These are phyloP conservation scores for Microdochium bolleyi DNA, from an alignment of 2,329 filamentous ascomycete genomes.

Conservation along the genomic window DNA sequence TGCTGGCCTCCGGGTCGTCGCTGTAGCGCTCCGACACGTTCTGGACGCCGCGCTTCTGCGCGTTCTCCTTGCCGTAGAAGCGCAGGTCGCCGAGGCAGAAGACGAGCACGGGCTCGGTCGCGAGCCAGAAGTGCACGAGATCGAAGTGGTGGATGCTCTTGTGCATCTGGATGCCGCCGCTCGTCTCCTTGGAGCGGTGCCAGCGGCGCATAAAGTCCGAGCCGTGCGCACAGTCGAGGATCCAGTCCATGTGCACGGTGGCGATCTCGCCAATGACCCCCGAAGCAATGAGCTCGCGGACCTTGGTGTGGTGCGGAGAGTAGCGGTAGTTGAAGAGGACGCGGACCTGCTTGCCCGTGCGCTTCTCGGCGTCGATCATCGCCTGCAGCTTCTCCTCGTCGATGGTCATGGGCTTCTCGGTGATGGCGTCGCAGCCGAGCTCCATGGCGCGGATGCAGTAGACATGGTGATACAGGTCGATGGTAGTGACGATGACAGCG, in stretches of 20 bases:
- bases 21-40: slow-evolving; percentile 29
- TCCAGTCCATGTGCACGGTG: slow-evolving; percentile 41
- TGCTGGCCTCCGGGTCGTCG: slow-evolving; percentile 27
- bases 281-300: slow-evolving; percentile 32
- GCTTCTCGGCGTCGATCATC: slow-evolving; percentile 35
- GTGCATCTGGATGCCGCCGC: slow-evolving; percentile 38
- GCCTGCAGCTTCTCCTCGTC: slow-evolving; percentile 32
- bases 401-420: slow-evolving; percentile 45
- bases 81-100: slow-evolving; percentile 36
- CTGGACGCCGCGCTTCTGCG: slow-evolving; percentile 31
- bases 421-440: slow-evolving; percentile 38
- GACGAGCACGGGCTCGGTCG: slow-evolving; percentile 31
- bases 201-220: slow-evolving; percentile 42
- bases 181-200: slow-evolving; percentile 40
- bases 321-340: slow-evolving; percentile 45
- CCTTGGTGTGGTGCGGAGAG: slow-evolving; percentile 41
- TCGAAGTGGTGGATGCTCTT: slow-evolving; percentile 45
- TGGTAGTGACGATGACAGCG: slow-evolving; percentile 39
- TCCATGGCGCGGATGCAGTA: slow-evolving; percentile 39
- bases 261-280: slow-evolving; percentile 35
- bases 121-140: slow-evolving; percentile 42
- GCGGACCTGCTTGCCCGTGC: slow-evolving; percentile 31
- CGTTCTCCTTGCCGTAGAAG: slow-evolving; percentile 43
- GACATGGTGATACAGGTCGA: slow-evolving; percentile 36
- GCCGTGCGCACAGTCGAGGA: slow-evolving; percentile 39